Evolutionary conservation across 352 stramenopile species (phyloP).

Genomic region (Phytophthora litchii): DNA sequence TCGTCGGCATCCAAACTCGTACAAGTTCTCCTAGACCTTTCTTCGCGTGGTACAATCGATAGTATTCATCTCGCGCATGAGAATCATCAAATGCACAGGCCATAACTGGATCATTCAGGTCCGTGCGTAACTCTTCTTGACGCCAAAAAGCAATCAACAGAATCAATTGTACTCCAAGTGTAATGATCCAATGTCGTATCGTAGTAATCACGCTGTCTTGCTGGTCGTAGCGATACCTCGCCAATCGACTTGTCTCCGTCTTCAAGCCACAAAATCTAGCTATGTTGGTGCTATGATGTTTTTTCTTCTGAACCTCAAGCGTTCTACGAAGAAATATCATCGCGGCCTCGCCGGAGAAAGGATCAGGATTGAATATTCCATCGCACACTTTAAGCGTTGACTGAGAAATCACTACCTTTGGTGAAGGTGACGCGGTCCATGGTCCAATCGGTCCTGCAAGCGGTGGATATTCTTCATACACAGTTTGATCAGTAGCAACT

Average conservation of each 20-base stretch:
- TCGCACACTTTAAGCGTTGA: constrained; percentile 23
- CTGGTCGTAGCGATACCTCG: constrained; percentile 13
- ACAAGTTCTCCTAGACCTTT: constrained; percentile 53
- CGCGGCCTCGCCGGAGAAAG: constrained; percentile 22
- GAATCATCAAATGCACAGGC: constrained; percentile 39
- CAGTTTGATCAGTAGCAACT: constrained; percentile 1
- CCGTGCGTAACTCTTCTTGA: constrained; percentile 50
- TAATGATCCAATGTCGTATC: neutral
- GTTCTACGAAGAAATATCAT: constrained; percentile 23
- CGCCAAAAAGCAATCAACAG: constrained; percentile 62
- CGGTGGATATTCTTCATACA: neutral
- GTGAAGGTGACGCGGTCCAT: constrained; percentile 1
- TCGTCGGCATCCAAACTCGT: constrained; percentile 68
- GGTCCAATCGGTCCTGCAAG: neutral
- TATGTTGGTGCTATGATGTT: neutral
- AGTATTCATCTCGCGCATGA: constrained; percentile 46
- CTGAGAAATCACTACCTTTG: constrained; percentile 14
- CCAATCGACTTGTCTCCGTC: constrained; percentile 2
- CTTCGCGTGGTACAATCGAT: constrained; percentile 42
- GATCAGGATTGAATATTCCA: constrained; percentile 20
- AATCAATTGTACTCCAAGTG: constrained; percentile 17
- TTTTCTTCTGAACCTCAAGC: constrained; percentile 1
- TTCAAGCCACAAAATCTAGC: neutral
- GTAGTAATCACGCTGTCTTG: neutral
- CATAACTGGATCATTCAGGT: constrained; percentile 50